These are phyloP conservation scores for Mayamaea pseudoterrestris DNA, from an alignment of 108 stramenopile genomes.

Conservation along the genomic window DNA sequence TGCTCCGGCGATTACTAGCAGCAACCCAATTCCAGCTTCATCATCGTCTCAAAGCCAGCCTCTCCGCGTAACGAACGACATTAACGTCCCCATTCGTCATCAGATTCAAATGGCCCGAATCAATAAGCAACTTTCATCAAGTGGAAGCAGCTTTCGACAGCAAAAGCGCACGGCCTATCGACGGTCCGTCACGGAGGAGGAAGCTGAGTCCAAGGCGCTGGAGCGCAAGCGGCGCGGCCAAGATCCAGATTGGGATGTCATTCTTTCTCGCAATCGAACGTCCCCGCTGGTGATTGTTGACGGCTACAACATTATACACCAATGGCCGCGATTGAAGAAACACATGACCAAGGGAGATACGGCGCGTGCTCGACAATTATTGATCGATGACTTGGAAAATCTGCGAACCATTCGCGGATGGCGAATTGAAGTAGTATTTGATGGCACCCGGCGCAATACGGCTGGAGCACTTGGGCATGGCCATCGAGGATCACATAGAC, in stretches of 20 bases:
- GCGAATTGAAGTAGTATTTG: constrained; percentile 80
- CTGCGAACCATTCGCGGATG: constrained; percentile 55
- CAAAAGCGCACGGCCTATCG: constrained; percentile 47
- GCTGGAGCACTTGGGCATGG: constrained; percentile 34
- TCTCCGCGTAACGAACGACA: constrained; percentile 49
- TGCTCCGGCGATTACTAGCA: background rate
- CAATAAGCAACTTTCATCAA: constrained; percentile 33
- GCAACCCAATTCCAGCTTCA: constrained; percentile 2
- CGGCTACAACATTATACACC: constrained; percentile 78
- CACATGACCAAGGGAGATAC: constrained; percentile 61
- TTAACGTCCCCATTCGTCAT: constrained; percentile 59
- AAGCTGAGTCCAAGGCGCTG: constrained; percentile 38
- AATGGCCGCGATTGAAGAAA: constrained; percentile 76
- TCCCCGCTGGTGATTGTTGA: constrained; percentile 71
- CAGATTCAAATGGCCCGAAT: constrained; percentile 59
- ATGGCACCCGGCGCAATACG: constrained; percentile 27
- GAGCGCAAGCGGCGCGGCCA: constrained; percentile 41
- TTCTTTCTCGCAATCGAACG: constrained; percentile 46
- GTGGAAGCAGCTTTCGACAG: constrained; percentile 39
- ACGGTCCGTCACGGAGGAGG: constrained; percentile 48
- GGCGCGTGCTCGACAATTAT: constrained; percentile 37
- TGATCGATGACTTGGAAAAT: constrained; percentile 71
- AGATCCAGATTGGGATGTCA: constrained; percentile 74
- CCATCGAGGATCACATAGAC: constrained; percentile 15
- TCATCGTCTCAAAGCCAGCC: constrained; percentile 13